Evolutionary conservation across 2,329 filamentous ascomycete species (phyloP).

Genomic region (Cytospora paraplurivora): DNA sequence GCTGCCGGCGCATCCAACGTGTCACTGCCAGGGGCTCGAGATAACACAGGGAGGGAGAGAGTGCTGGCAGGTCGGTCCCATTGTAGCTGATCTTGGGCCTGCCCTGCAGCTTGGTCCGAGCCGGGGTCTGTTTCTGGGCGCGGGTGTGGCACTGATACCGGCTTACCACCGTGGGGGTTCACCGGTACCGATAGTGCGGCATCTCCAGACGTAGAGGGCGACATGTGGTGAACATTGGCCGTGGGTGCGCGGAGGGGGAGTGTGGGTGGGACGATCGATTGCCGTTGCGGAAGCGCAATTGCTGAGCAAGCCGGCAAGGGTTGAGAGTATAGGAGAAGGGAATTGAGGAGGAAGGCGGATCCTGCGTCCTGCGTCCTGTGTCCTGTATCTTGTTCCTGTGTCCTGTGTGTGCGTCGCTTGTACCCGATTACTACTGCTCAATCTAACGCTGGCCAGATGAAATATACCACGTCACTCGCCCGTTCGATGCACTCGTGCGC

Average conservation of each 20-base stretch:
- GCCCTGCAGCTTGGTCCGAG: slow-evolving; percentile 9
- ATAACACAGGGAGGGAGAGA: neutral
- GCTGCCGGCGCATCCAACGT: slow-evolving; percentile 20
- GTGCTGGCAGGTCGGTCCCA: slow-evolving; percentile 7
- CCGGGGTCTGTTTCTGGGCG: neutral
- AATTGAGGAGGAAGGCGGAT: slow-evolving; percentile 10
- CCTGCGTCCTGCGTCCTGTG: neutral
- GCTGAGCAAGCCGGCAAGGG: slow-evolving; percentile 2
- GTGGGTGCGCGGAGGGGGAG: slow-evolving; percentile 42
- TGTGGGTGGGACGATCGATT: slow-evolving; percentile 36
- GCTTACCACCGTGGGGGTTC: slow-evolving; percentile 27
- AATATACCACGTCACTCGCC: slow-evolving; percentile 15
- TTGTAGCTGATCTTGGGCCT: slow-evolving; percentile 16
- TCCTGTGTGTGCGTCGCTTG: slow-evolving; percentile 2
- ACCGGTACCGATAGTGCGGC: slow-evolving; percentile 46
- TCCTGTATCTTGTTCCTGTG: too few species aligned
- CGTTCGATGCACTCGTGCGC: slow-evolving; percentile 11
- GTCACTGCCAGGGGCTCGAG: slow-evolving; percentile 22
- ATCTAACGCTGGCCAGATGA: slow-evolving; percentile 2
- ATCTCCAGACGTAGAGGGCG: slow-evolving; percentile 55
- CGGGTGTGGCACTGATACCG: slow-evolving; percentile 42
- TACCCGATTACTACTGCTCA: slow-evolving; percentile 12
- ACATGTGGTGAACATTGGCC: slow-evolving; percentile 59
- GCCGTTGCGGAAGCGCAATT: slow-evolving; percentile 23
- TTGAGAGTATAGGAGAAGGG: slow-evolving; percentile 2